Base-by-base conservation (phyloP, 2,329 filamentous ascomycete genomes). In the Ophiosphaerella korrae region DNA sequence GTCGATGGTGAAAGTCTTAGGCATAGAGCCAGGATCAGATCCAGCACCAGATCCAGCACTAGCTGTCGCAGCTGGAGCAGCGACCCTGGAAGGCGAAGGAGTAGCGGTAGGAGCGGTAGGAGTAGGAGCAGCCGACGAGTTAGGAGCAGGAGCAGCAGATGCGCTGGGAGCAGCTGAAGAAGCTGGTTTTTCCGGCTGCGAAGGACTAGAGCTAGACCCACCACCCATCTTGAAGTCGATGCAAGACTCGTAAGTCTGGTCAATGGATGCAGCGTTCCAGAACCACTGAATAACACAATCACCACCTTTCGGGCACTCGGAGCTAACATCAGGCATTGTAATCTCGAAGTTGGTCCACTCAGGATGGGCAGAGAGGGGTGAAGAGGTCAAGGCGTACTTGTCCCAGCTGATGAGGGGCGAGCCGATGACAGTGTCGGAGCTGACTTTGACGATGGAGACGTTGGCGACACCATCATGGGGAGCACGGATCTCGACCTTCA, bases 231-330 rank as follows among this genome's bases (percentile, higher is more conserved):
- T 77, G 64, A 88, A 86, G 63, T 87, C 84, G 44, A 86, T 74
- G 71, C 84, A 87, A 42, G 79, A 78, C 74, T 85, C 81, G 65
- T 87, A 87, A 9, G 84, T 86, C 77, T 87, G 84, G 50, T 81
- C 63, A 53, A 83, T 79, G 47, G 73, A 74, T 12, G 72, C 61
- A 13, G 83, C 82, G 53, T 84, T 77, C 84, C 84, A 87, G 70
- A 77, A 85, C 83, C 84, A 86, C 70, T 87, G 84, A 39, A 87
- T 75, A 3, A 82, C 81, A 62, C 81, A 81, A 50, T 72, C 70
- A 36, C 83, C 83, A 16, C 78, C 76, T 9, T 69, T 76, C 33
- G 76, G 64, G 62, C 80, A 82, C 55, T 78, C 64, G 52, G 62
- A 66, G 49, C 74, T 74, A 39, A 84, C 69, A 58, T 80, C 75